Evolutionary conservation across 2,329 filamentous ascomycete genomes (phyloP).

Genomic region (Arthrinium phaeospermum): DNA sequence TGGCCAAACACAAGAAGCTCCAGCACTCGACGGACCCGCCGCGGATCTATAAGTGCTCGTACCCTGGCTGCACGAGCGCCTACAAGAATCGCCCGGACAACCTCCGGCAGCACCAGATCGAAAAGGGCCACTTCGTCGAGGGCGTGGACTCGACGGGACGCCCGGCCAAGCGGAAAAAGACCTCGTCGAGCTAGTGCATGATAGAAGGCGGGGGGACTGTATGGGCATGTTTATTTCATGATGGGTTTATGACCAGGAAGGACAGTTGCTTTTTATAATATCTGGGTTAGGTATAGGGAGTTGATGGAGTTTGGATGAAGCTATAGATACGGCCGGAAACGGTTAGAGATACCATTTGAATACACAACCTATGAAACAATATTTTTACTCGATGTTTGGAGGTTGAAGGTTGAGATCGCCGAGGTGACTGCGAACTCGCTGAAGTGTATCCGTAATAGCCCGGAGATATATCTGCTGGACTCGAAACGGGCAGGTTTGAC

Average conservation of each 20-base stretch:
- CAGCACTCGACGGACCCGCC: constrained; percentile 57
- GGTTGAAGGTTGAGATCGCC: not conserved
- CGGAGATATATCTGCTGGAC: not conserved
- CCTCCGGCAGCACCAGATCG: constrained; percentile 60
- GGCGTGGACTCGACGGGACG: constrained; percentile 45
- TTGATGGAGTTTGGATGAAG: not conserved
- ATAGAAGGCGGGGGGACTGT: not conserved
- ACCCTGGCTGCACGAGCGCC: constrained; percentile 58
- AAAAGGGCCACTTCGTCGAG: constrained; percentile 60
- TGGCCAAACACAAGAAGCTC: constrained; percentile 63
- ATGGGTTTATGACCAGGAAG: not conserved
- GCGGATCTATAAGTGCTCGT: constrained; percentile 59
- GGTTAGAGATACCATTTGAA: constrained; percentile 19
- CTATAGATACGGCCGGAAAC: not conserved
- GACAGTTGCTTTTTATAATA: not conserved
- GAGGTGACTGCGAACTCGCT: too few relatives aligned
- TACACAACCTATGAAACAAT: not conserved
- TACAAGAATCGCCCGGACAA: constrained; percentile 64
- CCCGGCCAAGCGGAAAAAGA: constrained; percentile 56
- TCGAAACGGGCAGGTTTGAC: not conserved
- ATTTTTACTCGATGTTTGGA: not conserved
- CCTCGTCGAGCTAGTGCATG: not conserved
- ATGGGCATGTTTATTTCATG: not conserved
- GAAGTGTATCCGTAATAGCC: too few relatives aligned
- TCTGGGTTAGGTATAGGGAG: not conserved